Percentiles rank a stretch among this genome's conserved stretches.
phyloP scores from a whole-genome alignment of 768 basidiomycete genomes.

The Leccinum rimulosum region DNA sequence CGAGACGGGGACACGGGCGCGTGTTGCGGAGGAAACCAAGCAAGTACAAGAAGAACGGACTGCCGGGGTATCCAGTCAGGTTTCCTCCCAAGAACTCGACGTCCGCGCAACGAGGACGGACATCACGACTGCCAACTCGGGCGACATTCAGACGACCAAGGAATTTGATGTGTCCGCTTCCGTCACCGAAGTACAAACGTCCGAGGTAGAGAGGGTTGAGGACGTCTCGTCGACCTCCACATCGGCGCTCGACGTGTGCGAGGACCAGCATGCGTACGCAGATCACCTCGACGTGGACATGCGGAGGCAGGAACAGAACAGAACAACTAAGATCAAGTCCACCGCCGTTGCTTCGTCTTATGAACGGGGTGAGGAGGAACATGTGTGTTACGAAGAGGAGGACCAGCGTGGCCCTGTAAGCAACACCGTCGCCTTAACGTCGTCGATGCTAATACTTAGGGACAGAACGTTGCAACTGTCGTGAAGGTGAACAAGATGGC shows the following conservation, averaged over 20 bases:
- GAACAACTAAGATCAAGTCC: background rate
- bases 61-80: background rate
- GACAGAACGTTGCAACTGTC: background rate
- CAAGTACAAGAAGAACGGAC: background rate
- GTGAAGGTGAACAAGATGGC: background rate
- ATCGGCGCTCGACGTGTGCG: background rate
- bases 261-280: background rate
- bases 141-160: background rate
- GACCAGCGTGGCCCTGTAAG: background rate
- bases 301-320: background rate
- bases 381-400: background rate
- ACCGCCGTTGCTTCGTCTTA: background rate
- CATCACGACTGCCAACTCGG: background rate
- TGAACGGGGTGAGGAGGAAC: background rate
- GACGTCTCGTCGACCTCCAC: background rate
- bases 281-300: background rate
- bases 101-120: background rate
- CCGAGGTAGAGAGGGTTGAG: background rate
- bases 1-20: background rate
- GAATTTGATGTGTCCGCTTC: background rate
- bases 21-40: background rate
- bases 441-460: background rate
- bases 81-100: background rate
- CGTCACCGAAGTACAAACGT: background rate
- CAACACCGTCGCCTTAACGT: background rate